These are phyloP conservation scores for Fusarium equiseti DNA, from an alignment of 2,329 filamentous ascomycete genomes.

Conservation along the genomic window DNA sequence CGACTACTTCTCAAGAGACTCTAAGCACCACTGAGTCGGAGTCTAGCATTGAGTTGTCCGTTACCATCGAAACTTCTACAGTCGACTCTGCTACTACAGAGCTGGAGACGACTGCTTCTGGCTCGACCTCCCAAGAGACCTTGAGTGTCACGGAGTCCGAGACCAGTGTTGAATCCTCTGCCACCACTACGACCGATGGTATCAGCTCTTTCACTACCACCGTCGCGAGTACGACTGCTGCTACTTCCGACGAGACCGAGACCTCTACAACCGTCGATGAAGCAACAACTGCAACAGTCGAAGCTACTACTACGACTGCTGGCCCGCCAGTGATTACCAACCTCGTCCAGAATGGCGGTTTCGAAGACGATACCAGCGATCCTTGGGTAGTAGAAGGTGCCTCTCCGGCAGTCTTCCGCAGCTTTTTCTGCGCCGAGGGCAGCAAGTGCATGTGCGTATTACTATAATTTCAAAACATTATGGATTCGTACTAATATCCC, in stretches of 20 bases:
- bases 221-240: too few relatives aligned
- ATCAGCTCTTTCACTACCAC: too few relatives aligned
- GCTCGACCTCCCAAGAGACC: background rate
- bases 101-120: background rate
- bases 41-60: too few relatives aligned
- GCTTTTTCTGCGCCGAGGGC: background rate
- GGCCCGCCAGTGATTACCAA: background rate
- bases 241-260: background rate
- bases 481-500: accelerated
- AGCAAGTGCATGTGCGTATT: background rate
- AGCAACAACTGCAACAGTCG: background rate
- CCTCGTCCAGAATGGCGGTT: background rate
- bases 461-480: accelerated
- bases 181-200: background rate
- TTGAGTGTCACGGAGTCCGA: background rate
- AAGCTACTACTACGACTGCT: slow-evolving; percentile 1
- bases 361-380: background rate
- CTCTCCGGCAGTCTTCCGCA: background rate
- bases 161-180: background rate
- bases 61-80: background rate
- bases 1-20: background rate
- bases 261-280: background rate
- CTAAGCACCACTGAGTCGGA: too few relatives aligned
- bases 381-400: background rate
- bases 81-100: background rate